These are phyloP conservation scores for Kodamaea plutei DNA, from an alignment of 1,139 yeast genomes.

Conservation along the genomic window DNA sequence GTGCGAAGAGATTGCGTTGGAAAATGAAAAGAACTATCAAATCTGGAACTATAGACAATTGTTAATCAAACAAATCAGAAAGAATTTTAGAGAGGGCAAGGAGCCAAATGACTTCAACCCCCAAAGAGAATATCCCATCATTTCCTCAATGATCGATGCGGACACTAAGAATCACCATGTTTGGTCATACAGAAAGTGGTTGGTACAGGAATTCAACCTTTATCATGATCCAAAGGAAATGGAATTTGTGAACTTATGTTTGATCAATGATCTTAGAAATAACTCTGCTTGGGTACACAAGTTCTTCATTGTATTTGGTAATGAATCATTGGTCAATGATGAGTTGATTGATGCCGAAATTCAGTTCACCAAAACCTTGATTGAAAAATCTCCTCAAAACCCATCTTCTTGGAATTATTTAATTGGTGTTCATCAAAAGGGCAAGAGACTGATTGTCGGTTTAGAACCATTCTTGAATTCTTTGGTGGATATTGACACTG, in stretches of 20 bases:
- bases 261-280: slow-evolving; percentile 69
- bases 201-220: slow-evolving; percentile 51
- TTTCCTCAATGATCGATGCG: slow-evolving; percentile 62
- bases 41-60: slow-evolving; percentile 90
- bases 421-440: slow-evolving; percentile 50
- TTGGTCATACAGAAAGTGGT: slow-evolving; percentile 90
- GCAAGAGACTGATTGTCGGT: slow-evolving; percentile 21
- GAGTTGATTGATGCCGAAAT: slow-evolving; percentile 30
- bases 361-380: slow-evolving; percentile 42
- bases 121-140: slow-evolving; percentile 57
- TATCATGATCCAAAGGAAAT: slow-evolving; percentile 47
- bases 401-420: slow-evolving; percentile 88
- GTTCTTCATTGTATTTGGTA: slow-evolving; percentile 49
- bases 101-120: slow-evolving; percentile 31
- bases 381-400: slow-evolving; percentile 69
- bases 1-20: slow-evolving; percentile 73
- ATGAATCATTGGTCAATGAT: slow-evolving; percentile 9
- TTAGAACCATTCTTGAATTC: slow-evolving; percentile 43
- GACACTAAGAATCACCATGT: slow-evolving; percentile 94
- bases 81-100: slow-evolving; percentile 9
- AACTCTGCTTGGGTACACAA: slow-evolving; percentile 95
- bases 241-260: slow-evolving; percentile 44
- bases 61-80: slow-evolving; percentile 36
- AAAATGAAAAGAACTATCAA: slow-evolving; percentile 87
- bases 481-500: slow-evolving; percentile 32